Percentiles rank a stretch among this genome's conserved stretches.
phyloP scores from a whole-genome alignment of 495 filamentous ascomycete genomes.

The Saxophila tyrrhenica region DNA sequence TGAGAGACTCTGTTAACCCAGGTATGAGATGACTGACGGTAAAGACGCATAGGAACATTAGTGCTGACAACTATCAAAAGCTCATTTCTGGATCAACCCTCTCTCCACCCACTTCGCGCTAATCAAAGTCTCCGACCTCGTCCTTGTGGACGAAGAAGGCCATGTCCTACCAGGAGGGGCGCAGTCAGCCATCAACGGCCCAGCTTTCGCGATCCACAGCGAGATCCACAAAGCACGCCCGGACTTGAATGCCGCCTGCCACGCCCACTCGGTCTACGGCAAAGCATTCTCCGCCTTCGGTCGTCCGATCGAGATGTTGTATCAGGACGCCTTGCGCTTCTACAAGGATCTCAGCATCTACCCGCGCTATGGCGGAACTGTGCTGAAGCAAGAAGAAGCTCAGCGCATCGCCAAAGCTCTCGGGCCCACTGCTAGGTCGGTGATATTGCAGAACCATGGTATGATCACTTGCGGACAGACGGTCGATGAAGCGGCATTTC shows the following conservation, averaged over 20 bases:
- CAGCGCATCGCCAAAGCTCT: background rate
- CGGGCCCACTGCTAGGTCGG: background rate
- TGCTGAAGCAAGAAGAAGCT: background rate
- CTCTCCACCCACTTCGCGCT: background rate
- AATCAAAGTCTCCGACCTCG: background rate
- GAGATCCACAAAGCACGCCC: background rate
- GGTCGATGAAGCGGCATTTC: background rate
- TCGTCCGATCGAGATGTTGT: background rate
- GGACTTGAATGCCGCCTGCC: background rate
- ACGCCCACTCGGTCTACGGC: background rate
- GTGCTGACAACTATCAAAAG: too few relatives aligned
- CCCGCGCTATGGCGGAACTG: background rate
- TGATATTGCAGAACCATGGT: background rate
- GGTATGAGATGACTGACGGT: too few relatives aligned
- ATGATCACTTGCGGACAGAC: background rate
- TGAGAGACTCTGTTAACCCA: conserved; percentile 47
- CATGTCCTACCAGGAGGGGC: background rate
- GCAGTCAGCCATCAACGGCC: background rate
- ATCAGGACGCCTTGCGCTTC: background rate
- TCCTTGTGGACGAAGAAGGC: background rate
- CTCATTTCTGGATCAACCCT: conserved; percentile 24
- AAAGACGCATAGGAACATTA: too few relatives aligned
- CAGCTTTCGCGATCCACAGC: background rate
- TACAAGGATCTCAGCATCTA: background rate
- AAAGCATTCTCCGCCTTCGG: background rate